Conservation (phyloP, 352 stramenopile species). For the Phytophthora multivora region DNA sequence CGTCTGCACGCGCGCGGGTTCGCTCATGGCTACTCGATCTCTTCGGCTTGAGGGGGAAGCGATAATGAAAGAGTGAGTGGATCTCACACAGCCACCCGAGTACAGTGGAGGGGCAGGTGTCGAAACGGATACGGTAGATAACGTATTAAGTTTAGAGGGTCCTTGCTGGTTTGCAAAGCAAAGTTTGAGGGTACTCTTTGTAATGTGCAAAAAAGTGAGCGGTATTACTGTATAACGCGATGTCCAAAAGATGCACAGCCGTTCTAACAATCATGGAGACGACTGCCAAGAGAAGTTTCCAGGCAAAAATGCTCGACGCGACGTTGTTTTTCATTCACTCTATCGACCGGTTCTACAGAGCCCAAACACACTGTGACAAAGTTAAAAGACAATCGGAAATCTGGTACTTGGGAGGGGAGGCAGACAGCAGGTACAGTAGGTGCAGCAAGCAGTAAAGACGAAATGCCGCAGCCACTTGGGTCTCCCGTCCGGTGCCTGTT, state of each 20-base stretch:
- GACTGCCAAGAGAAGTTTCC: slow-evolving; percentile 15
- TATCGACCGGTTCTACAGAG: slow-evolving; percentile 25
- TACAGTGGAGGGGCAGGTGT: slow-evolving; percentile 1
- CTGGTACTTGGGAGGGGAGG: slow-evolving; percentile 21
- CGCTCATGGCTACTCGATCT: slow-evolving; percentile 23
- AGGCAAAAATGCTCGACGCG: slow-evolving; percentile 1
- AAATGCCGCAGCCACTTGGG: slow-evolving; percentile 14
- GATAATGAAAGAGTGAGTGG: slow-evolving; percentile 27
- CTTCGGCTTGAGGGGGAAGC: slow-evolving; percentile 2
- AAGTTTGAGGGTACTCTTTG: too few species aligned
- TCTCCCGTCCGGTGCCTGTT: slow-evolving; percentile 30
- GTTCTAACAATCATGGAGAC: slow-evolving; percentile 4
- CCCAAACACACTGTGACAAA: slow-evolving; percentile 2
- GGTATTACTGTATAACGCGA: background rate
- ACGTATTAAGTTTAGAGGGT: too few species aligned
- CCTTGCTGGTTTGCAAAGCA: too few species aligned
- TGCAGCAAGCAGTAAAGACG: background rate
- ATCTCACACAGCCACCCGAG: slow-evolving; percentile 1
- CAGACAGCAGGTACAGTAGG: slow-evolving; percentile 6
- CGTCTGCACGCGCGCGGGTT: slow-evolving; percentile 70
- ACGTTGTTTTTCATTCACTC: slow-evolving; percentile 11
- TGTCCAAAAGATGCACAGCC: too few species aligned
- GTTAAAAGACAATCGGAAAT: slow-evolving; percentile 16
- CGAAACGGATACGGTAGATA: too few species aligned
- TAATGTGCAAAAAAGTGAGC: slow-evolving; percentile 5